These are phyloP conservation scores for Phialophora chinensis DNA, from an alignment of 2,329 filamentous ascomycete species.

Conservation along the genomic window DNA sequence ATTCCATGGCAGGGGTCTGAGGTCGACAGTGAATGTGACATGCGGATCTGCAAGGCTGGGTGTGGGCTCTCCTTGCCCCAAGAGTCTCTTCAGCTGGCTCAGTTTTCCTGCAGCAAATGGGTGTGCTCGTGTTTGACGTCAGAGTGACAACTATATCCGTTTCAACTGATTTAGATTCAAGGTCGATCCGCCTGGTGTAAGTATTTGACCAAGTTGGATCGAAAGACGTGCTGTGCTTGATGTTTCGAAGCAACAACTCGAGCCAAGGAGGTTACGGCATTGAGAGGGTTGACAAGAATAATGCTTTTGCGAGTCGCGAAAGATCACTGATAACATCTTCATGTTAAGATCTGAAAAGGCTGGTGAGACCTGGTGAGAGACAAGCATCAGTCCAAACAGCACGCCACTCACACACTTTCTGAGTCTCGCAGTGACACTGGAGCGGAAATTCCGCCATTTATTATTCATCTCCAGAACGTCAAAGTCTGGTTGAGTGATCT, in stretches of 20 bases:
- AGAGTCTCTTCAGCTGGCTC: neutral
- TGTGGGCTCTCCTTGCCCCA: neutral
- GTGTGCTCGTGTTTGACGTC: neutral
- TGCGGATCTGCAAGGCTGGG: constrained; percentile 1
- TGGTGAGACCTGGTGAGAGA: neutral
- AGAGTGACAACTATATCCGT: neutral
- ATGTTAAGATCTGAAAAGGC: neutral
- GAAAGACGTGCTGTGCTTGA: neutral
- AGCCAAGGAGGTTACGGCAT: neutral
- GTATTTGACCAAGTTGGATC: neutral
- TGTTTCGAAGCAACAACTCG: neutral
- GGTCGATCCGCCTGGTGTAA: neutral
- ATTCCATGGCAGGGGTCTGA: neutral
- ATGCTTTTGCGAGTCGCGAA: neutral
- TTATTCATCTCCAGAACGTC: neutral
- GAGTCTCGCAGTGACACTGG: neutral
- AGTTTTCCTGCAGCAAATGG: neutral
- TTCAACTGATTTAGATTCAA: neutral
- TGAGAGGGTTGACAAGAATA: neutral
- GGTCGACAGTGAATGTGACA: neutral
- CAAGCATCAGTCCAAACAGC: neutral
- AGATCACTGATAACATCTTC: neutral
- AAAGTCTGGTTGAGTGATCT: neutral
- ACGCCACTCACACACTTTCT: neutral
- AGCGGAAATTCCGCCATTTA: neutral